These are phyloP conservation scores for Persicaria maculosa DNA, from an alignment of 148 eudicot genomes.

Conservation along the genomic window DNA sequence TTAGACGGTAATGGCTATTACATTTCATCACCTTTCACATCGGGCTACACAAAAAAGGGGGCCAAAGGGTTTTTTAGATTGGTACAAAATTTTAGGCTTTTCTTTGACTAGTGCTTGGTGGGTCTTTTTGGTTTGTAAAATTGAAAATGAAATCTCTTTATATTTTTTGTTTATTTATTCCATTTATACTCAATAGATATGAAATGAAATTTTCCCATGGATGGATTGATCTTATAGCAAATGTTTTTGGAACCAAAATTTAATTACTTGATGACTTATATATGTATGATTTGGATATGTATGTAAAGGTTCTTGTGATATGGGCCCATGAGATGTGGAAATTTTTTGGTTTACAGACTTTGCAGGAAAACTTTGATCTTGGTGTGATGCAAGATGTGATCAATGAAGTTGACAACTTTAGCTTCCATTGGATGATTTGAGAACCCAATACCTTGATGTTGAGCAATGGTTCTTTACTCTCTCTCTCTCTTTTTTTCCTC, in stretches of 20 bases:
- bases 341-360: neutral
- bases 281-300: conserved; percentile 1
- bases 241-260: neutral
- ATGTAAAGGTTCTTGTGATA: neutral
- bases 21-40: conserved; percentile 4
- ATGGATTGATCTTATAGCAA: neutral
- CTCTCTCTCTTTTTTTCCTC: neutral
- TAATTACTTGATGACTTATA: neutral
- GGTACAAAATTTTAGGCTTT: conserved; percentile 7
- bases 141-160: neutral
- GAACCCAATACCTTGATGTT: neutral
- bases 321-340: neutral
- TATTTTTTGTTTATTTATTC: neutral
- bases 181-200: neutral
- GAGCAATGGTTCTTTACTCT: neutral
- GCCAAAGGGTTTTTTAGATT: neutral
- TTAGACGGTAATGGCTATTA: neutral
- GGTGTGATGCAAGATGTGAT: conserved; percentile 5
- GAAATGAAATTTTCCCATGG: neutral
- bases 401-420: conserved; percentile 8
- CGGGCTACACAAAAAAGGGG: neutral
- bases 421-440: neutral
- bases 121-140: neutral
- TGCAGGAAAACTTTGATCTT: neutral
- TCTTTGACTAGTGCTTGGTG: neutral